These are phyloP conservation scores for Cutaneotrichosporon sp. DNA, from an alignment of 1,284 basidiomycete species.

Conservation along the genomic window DNA sequence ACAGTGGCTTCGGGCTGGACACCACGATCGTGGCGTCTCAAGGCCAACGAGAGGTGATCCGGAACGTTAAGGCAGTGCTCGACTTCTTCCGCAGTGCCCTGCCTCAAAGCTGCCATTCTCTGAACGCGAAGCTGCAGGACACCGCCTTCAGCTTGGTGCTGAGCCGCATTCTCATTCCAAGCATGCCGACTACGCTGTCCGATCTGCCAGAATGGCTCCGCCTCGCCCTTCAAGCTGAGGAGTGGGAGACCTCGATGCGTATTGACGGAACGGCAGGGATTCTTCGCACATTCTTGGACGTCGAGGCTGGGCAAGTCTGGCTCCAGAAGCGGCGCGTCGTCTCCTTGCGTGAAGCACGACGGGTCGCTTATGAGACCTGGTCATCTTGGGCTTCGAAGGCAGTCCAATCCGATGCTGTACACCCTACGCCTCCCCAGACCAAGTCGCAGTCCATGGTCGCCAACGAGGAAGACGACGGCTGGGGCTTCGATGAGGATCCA, in stretches of 20 bases:
- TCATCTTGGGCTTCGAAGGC: background rate
- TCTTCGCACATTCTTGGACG: constrained; percentile 49
- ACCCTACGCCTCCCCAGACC: background rate
- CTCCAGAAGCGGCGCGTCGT: constrained; percentile 22
- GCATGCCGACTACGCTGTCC: constrained; percentile 62
- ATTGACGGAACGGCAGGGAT: constrained; percentile 6
- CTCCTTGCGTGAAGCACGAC: constrained; percentile 10
- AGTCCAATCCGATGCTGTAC: background rate
- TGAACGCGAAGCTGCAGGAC: constrained; percentile 5
- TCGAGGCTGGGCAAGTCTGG: constrained; percentile 55
- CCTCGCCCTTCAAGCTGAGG: constrained; percentile 60
- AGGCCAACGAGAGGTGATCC: constrained; percentile 15
- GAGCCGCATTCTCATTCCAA: constrained; percentile 65
- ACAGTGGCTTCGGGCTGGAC: background rate
- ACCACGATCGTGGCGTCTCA: background rate
- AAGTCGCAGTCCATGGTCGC: no score
- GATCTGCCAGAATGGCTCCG: constrained; percentile 63
- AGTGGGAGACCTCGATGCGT: constrained; percentile 58
- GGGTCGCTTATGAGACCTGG: constrained; percentile 5
- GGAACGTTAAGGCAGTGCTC: constrained; percentile 24
- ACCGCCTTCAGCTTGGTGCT: constrained; percentile 57
- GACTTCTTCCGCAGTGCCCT: constrained; percentile 23
- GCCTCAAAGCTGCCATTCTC: constrained; percentile 14
- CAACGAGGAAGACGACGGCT: constrained; percentile 32
- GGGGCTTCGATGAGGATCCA: constrained; percentile 32